These are phyloP conservation scores for Mortierella sp. DNA, from an alignment of 371 early-diverging fungal genomes.

Conservation along the genomic window DNA sequence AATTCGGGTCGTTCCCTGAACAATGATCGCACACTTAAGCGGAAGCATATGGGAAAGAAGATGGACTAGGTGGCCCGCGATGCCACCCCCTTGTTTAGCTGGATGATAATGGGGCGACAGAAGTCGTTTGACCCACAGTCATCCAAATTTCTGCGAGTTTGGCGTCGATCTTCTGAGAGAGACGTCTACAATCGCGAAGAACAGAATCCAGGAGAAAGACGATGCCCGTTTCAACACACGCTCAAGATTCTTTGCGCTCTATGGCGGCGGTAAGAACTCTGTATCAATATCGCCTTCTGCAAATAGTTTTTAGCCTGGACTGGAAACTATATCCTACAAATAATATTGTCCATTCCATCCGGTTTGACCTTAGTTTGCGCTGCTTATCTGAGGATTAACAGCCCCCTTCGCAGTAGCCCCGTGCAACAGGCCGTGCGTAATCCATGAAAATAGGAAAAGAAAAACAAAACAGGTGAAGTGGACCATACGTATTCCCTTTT, in stretches of 20 bases:
- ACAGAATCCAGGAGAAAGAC: slow-evolving; percentile 13
- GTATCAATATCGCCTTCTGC: neutral
- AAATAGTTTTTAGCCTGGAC: neutral
- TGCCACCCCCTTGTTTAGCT: slow-evolving; percentile 12
- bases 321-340: slow-evolving; percentile 1
- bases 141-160: slow-evolving; percentile 14
- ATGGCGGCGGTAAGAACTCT: slow-evolving; percentile 13
- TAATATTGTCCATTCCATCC: too few relatives aligned
- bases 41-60: slow-evolving; percentile 25
- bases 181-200: slow-evolving; percentile 13
- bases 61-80: slow-evolving; percentile 30
- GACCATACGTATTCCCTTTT: slow-evolving; percentile 3
- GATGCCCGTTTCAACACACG: neutral
- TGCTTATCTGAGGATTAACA: too few relatives aligned
- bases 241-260: slow-evolving; percentile 11
- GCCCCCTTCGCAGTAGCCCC: too few relatives aligned
- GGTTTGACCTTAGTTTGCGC: too few relatives aligned
- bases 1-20: neutral
- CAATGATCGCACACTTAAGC: slow-evolving; percentile 5
- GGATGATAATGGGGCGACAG: slow-evolving; percentile 28
- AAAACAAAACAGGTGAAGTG: too few relatives aligned
- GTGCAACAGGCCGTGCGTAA: too few relatives aligned
- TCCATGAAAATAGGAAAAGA: too few relatives aligned
- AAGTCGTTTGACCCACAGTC: slow-evolving; percentile 18
- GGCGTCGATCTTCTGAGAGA: slow-evolving; percentile 20